These are phyloP conservation scores for Solanum paucissectum DNA, from an alignment of 257 asterid species.

Conservation along the genomic window DNA sequence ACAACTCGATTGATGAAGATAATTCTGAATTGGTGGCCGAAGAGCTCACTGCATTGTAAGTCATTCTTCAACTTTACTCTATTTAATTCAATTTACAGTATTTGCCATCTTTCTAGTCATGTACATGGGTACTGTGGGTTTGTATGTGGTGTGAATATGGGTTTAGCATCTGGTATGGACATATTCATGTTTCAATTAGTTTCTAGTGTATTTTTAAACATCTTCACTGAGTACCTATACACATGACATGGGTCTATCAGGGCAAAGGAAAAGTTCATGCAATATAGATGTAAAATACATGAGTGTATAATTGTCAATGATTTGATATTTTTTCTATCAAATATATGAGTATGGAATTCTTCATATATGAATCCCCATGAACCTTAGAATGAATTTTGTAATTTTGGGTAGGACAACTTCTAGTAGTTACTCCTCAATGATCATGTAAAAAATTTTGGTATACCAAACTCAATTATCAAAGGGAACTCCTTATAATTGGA, in stretches of 20 bases:
- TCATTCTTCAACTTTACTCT: background rate
- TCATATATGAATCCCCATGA: background rate
- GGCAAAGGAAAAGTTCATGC: background rate
- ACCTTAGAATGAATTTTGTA: background rate
- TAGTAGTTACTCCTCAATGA: background rate
- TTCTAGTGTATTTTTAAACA: background rate
- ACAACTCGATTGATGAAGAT: constrained; percentile 34
- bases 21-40: constrained; percentile 56
- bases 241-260: background rate
- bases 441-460: background rate
- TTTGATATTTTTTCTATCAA: background rate
- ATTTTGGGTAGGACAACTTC: background rate
- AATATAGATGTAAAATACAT: background rate
- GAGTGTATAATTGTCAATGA: background rate
- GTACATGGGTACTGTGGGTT: background rate
- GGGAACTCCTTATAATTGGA: background rate
- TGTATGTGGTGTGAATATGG: background rate
- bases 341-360: background rate
- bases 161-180: background rate
- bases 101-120: background rate
- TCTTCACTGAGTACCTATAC: background rate
- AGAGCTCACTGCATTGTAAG: constrained; percentile 84
- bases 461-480: background rate
- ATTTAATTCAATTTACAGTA: background rate
- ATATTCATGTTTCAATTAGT: background rate